Percentiles rank a stretch among this genome's conserved stretches.
These are phyloP conservation scores for Hypoxylon perforatum DNA, from an alignment of 495 filamentous ascomycete species.

Conservation along the genomic window DNA sequence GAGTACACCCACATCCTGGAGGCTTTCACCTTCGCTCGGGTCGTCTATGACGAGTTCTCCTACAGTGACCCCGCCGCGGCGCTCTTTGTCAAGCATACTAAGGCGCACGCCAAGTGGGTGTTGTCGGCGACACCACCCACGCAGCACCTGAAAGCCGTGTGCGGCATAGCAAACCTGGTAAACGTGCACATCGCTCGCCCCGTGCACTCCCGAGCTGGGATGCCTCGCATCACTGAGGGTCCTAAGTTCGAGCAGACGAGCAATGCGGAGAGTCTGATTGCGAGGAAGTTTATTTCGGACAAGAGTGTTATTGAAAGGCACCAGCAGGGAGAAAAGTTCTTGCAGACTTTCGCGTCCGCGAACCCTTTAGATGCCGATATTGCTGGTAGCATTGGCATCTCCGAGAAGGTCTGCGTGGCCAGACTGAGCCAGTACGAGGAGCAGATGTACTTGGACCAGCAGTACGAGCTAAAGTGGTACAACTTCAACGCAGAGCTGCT, in stretches of 20 bases:
- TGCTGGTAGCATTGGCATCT: slow-evolving; percentile 24
- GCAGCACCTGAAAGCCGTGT: slow-evolving; percentile 67
- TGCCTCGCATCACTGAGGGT: slow-evolving; percentile 48
- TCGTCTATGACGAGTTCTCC: slow-evolving; percentile 77
- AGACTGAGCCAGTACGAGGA: slow-evolving; percentile 35
- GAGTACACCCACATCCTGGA: slow-evolving; percentile 55
- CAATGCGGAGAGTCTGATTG: slow-evolving; percentile 48
- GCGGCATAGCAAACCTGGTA: slow-evolving; percentile 65
- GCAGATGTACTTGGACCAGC: slow-evolving; percentile 32
- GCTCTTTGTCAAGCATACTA: slow-evolving; percentile 50
- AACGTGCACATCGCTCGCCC: slow-evolving; percentile 59
- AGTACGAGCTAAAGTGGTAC: slow-evolving; percentile 37
- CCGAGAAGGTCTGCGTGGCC: slow-evolving; percentile 26
- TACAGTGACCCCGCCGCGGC: slow-evolving; percentile 57
- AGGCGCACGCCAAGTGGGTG: slow-evolving; percentile 70
- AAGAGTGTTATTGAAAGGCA: slow-evolving; percentile 47
- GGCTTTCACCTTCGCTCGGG: slow-evolving; percentile 68
- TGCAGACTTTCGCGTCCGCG: slow-evolving; percentile 44
- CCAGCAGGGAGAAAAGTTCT: slow-evolving; percentile 42
- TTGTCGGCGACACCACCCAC: slow-evolving; percentile 74
- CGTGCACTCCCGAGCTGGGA: slow-evolving; percentile 46
- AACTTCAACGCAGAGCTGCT: slow-evolving; percentile 24
- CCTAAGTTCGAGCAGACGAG: slow-evolving; percentile 38
- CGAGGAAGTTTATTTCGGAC: slow-evolving; percentile 42
- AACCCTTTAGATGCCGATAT: slow-evolving; percentile 44